A percentile compares a stretch with the other conserved stretches of the same genome.
Evolutionary conservation across 2,329 filamentous ascomycete genomes (phyloP).

Genomic region (Dactylellina cionopaga): DNA sequence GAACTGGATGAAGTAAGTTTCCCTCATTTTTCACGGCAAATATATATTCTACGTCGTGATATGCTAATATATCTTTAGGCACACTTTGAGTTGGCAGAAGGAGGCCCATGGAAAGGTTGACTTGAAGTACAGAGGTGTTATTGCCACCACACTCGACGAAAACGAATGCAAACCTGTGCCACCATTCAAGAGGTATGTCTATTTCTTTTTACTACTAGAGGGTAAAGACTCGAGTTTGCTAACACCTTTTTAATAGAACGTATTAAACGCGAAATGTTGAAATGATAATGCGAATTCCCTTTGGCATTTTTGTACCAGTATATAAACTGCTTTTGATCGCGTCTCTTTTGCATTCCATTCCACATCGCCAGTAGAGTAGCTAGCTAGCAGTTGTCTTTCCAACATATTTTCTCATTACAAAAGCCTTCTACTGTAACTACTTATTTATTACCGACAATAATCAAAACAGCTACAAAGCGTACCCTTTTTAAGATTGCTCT

Average conservation of each 20-base stretch:
- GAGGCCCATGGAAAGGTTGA: slow-evolving; percentile 86
- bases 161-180: slow-evolving; percentile 95
- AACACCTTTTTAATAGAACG: slow-evolving; percentile 12
- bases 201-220: neutral
- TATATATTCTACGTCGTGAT: slow-evolving; percentile 15
- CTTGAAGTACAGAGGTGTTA: slow-evolving; percentile 84
- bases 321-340: slow-evolving; percentile 23
- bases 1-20: slow-evolving; percentile 78
- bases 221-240: neutral
- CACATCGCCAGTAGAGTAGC: slow-evolving; percentile 20
- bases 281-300: slow-evolving; percentile 18
- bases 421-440: slow-evolving; percentile 29
- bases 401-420: neutral
- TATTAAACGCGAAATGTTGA: slow-evolving; percentile 35
- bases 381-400: neutral
- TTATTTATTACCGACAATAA: too few species aligned
- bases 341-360: neutral
- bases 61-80: slow-evolving; percentile 68
- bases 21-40: neutral
- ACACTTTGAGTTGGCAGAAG: slow-evolving; percentile 97
- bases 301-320: slow-evolving; percentile 28
- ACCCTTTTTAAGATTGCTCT: too few species aligned
- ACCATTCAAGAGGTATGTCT: slow-evolving; percentile 84
- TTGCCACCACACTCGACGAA: slow-evolving; percentile 86
- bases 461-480: too few species aligned